Base-by-base conservation (phyloP, 2,329 filamentous ascomycete species). In the Cladosporium velox region DNA sequence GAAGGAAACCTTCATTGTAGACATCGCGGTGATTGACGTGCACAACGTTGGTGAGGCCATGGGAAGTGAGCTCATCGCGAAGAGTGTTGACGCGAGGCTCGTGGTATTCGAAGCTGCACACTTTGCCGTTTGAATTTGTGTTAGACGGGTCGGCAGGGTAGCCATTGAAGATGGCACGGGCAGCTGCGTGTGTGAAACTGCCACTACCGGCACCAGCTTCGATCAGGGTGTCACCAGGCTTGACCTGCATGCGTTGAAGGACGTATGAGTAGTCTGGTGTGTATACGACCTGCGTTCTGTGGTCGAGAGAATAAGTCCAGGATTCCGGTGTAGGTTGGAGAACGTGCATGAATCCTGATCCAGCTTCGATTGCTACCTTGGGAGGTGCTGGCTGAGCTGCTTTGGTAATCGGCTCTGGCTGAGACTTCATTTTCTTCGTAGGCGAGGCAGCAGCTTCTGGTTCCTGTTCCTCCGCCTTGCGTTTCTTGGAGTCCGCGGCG, bases 191-290 rank as follows among this genome's bases (percentile, higher is more conserved):
- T 0, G 91, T 93, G 72, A 95, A 95, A 72, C 90, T 93, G 8
- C 91, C 91, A 74, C 91, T 93, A 7, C 91, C 91, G 1, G 91
- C 89, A 35, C 91, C 91, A 3, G 91, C 91, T 77, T 95, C 91
- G 65, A 95, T 93, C 41, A 95, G 81, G 24, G 84, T 85, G 55
- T 87, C 85, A 5, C 92, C 91, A 0, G 91, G 91, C 24, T 90
- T 82, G 5, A 90, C 91, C 35, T 90, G 86, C 72, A 95, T 85
- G 38, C 91, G 85, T 72, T 93, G 90, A 12, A 95, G 81, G 59
- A 95, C 87, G 75, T 93, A 95, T 80, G 91, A 93, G 79, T 93
- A 93, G 76, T 95, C 91, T 18, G 91, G 91, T 0, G 90, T 93
- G 76, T 95, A 95, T 63, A 95, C 91, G 44, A 95, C 91, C 75